A percentile compares a stretch with the other conserved stretches of the same genome.
These are phyloP conservation scores for Hyaloperonospora arabidopsidis DNA, from an alignment of 352 stramenopile genomes.

Conservation along the genomic window DNA sequence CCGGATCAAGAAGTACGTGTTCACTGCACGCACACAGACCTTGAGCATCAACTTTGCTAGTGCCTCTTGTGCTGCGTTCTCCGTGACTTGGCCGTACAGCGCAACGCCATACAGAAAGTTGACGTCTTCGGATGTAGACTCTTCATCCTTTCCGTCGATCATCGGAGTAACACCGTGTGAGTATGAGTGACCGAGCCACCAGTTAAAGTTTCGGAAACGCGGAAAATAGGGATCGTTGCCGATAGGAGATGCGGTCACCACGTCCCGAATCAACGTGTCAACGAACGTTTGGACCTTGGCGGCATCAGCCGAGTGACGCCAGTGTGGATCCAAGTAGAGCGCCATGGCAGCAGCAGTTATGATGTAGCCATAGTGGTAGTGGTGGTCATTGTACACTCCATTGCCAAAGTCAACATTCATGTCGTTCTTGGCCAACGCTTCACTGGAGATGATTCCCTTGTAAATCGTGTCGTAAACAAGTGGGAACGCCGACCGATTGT, in stretches of 20 bases:
- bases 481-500: slow-evolving; percentile 40
- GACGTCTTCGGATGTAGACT: slow-evolving; percentile 62
- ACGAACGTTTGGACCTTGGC: slow-evolving; percentile 35
- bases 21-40: slow-evolving; percentile 44
- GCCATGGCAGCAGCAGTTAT: slow-evolving; percentile 46
- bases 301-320: slow-evolving; percentile 30
- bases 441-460: slow-evolving; percentile 54
- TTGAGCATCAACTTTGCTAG: slow-evolving; percentile 56
- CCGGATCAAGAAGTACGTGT: slow-evolving; percentile 60
- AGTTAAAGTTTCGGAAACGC: slow-evolving; percentile 52
- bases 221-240: slow-evolving; percentile 41
- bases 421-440: slow-evolving; percentile 47
- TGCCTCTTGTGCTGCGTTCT: slow-evolving; percentile 31
- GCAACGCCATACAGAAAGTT: slow-evolving; percentile 57
- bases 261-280: slow-evolving; percentile 49
- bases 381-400: slow-evolving; percentile 65
- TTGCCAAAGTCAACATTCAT: slow-evolving; percentile 73
- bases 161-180: slow-evolving; percentile 63
- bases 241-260: slow-evolving; percentile 26
- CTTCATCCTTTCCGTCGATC: slow-evolving; percentile 65
- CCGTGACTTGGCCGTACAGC: slow-evolving; percentile 43
- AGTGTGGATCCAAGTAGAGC: slow-evolving; percentile 35
- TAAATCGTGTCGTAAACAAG: slow-evolving; percentile 67
- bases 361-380: slow-evolving; percentile 70
- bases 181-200: slow-evolving; percentile 61